phyloP scores from a whole-genome alignment of 805 yeast species.

The Metschnikowia gelsemii region DNA sequence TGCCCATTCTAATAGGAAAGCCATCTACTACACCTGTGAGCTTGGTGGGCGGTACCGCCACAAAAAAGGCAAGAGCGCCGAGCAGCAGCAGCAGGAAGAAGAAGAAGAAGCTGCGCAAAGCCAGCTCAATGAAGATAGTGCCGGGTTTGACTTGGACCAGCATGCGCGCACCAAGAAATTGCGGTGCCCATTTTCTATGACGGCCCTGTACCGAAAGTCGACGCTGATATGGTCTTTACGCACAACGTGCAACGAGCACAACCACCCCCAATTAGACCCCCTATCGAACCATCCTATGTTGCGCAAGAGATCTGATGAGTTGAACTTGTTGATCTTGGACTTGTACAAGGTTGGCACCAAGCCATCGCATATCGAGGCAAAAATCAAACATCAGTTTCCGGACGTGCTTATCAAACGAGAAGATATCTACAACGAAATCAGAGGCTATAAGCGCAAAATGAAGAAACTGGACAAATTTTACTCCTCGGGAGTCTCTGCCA shows the following conservation, averaged over 20 bases:
- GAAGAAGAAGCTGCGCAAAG: constrained; percentile 23
- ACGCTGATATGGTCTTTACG: constrained; percentile 52
- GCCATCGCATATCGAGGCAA: constrained; percentile 53
- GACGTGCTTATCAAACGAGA: constrained; percentile 55
- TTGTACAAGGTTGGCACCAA: constrained; percentile 55
- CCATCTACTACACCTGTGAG: constrained; percentile 59
- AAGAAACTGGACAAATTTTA: constrained; percentile 39
- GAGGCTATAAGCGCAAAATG: constrained; percentile 54
- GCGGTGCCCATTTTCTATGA: constrained; percentile 59
- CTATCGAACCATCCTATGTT: constrained; percentile 56
- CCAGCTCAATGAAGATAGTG: constrained; percentile 29
- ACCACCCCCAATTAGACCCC: constrained; percentile 58
- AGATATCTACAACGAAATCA: constrained; percentile 56
- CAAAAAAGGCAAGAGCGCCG: constrained; percentile 37
- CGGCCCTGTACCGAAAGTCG: constrained; percentile 52
- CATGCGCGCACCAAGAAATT: constrained; percentile 50
- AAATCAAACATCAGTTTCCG: constrained; percentile 50
- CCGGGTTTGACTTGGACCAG: constrained; percentile 39
- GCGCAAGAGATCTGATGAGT: constrained; percentile 52
- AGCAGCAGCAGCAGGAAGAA: no score
- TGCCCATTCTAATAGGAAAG: constrained; percentile 57
- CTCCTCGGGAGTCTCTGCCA: constrained; percentile 14
- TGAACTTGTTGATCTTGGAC: constrained; percentile 50
- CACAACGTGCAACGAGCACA: constrained; percentile 56
- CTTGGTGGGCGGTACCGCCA: constrained; percentile 57